Base-by-base conservation (phyloP, 1,284 basidiomycete species). In the Trametes hirsuta region DNA sequence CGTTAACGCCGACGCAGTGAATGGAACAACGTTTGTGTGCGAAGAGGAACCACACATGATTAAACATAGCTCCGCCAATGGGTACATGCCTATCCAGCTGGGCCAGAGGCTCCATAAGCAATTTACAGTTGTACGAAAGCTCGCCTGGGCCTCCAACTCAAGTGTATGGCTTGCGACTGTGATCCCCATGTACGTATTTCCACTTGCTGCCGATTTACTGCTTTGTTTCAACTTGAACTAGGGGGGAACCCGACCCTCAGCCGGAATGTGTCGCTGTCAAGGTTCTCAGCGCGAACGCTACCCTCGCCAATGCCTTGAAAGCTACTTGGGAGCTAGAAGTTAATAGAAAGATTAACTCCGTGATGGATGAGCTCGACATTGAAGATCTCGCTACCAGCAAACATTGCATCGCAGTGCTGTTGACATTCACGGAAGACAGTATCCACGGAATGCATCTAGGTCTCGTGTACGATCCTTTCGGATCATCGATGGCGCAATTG, bases 11-110 rank as follows among this genome's bases (percentile, higher is more conserved):
- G n/a, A 40, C 39, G 39, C 14, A 12, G 30, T 30, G 8, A 40
- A 12, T 18, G 39, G 39, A 4, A 18, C 4, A 18, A 40, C 36
- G 12, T 50, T 48, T 21, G 24, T 37, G 9, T 60, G 59, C 36
- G 54, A 61, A 24, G 54, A 61, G 24, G 59, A 61, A 40, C 59
- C 59, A 2, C 50, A 53, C 50, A 57, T 57, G 59, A 11, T 57
- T 10, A 44, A 21, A n/a, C 34, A 42, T 35, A 21, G n/a, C 3
- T 54, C 45, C 15, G 39, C 45, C 11, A 36, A 48, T 2, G 51
- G 51, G 14, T 62, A 58, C 42, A 45, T 52, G 15, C 47, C 51
- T 15, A 12, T 62, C 11, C 47, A 58, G 12, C 42, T 58, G 18
- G 55, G 60, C 14, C 45, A 58, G 6, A 18, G 10, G 10, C 39